Percentiles rank a stretch among this genome's conserved stretches.
phyloP scores from a whole-genome alignment of 2,329 filamentous ascomycete genomes.

The Cercospora zeina region DNA sequence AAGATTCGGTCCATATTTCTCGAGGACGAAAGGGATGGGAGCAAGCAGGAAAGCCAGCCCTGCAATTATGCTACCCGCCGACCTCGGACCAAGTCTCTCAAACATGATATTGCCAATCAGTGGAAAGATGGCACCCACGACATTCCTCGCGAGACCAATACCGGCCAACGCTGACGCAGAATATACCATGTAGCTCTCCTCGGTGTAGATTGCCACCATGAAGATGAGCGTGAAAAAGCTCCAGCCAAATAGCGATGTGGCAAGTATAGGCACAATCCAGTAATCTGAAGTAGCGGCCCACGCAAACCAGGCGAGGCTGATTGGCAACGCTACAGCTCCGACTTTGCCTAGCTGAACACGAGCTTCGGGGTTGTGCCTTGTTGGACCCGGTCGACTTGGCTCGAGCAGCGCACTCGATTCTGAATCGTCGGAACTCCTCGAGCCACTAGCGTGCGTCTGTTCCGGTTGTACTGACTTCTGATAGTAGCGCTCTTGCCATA shows the following conservation, averaged over 20 bases:
- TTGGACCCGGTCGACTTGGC: constrained; percentile 35
- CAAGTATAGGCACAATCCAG: constrained; percentile 50
- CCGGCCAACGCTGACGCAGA: constrained; percentile 47
- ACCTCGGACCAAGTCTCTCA: constrained; percentile 42
- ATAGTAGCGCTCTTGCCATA: constrained; percentile 50
- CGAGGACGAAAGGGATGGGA: constrained; percentile 36
- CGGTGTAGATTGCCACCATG: constrained; percentile 53
- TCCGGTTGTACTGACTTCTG: constrained; percentile 43
- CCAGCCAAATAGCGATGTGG: constrained; percentile 54
- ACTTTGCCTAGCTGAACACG: constrained; percentile 49
- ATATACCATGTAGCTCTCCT: constrained; percentile 51
- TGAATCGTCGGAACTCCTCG: constrained; percentile 18
- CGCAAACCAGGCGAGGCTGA: constrained; percentile 46
- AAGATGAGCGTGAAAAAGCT: constrained; percentile 54
- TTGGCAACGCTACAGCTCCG: constrained; percentile 45
- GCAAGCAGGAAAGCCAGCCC: constrained; percentile 38
- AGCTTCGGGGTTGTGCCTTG: constrained; percentile 46
- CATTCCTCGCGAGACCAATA: constrained; percentile 44
- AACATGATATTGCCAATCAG: constrained; percentile 46
- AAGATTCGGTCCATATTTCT: constrained; percentile 40
- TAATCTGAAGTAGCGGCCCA: constrained; percentile 43
- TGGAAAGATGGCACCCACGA: constrained; percentile 44
- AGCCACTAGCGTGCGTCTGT: constrained; percentile 18
- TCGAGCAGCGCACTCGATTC: constrained; percentile 39
- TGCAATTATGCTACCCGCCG: constrained; percentile 45